phyloP scores from a whole-genome alignment of 1,284 basidiomycete genomes.

The Veloporphyrellus conicus region DNA sequence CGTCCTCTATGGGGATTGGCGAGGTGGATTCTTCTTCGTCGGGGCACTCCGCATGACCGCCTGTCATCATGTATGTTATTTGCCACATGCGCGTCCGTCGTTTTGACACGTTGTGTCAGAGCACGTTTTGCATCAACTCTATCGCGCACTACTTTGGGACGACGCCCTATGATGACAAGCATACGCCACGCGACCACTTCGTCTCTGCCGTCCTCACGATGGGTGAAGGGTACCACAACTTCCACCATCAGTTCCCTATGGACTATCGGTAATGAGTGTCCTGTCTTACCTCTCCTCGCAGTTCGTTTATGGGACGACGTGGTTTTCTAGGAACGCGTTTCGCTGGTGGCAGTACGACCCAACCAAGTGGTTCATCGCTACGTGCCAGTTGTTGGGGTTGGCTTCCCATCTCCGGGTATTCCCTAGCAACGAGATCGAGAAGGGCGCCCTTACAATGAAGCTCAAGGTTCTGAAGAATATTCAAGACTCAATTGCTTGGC shows the following conservation, averaged over 20 bases:
- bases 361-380: slow-evolving; percentile 82
- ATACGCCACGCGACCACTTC: slow-evolving; percentile 80
- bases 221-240: slow-evolving; percentile 93
- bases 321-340: slow-evolving; percentile 43
- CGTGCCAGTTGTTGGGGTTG: slow-evolving; percentile 59
- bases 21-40: slow-evolving; percentile 79
- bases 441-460: slow-evolving; percentile 80
- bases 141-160: slow-evolving; percentile 85
- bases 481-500: slow-evolving; percentile 71
- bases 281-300: background rate
- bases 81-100: slow-evolving; percentile 1
- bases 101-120: slow-evolving; percentile 42
- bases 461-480: slow-evolving; percentile 67
- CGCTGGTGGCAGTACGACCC: slow-evolving; percentile 70
- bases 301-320: slow-evolving; percentile 5
- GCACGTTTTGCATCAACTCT: slow-evolving; percentile 89
- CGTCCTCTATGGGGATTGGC: slow-evolving; percentile 77
- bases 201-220: slow-evolving; percentile 83
- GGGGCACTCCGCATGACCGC: slow-evolving; percentile 61
- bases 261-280: slow-evolving; percentile 32
- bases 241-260: slow-evolving; percentile 83
- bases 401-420: slow-evolving; percentile 78
- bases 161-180: slow-evolving; percentile 80
- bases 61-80: slow-evolving; percentile 73
- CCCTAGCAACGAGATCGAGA: slow-evolving; percentile 82